phyloP scores from a whole-genome alignment of 2,329 filamentous ascomycete species.

The Fusarium chaquense region DNA sequence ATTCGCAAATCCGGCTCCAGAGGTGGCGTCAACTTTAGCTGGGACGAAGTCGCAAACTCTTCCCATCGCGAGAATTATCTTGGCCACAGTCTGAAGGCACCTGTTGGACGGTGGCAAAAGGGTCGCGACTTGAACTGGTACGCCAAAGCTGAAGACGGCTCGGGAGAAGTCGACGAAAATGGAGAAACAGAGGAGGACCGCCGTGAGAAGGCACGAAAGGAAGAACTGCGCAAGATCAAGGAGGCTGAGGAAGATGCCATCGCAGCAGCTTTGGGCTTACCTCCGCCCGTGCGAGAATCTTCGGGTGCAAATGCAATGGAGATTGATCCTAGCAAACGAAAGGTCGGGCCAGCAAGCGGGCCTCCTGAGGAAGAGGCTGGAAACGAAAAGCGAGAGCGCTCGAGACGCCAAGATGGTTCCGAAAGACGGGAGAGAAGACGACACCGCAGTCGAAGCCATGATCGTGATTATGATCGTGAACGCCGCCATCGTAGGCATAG shows the following conservation, averaged over 20 bases:
- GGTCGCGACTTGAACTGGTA: conserved; percentile 76
- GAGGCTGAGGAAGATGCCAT: conserved; percentile 95
- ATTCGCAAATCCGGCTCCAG: conserved; percentile 92
- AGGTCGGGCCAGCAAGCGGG: conserved; percentile 48
- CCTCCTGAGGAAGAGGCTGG: conserved; percentile 44
- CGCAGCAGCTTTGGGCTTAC: conserved; percentile 83
- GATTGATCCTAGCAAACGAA: conserved; percentile 59
- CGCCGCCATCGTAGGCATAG: conserved; percentile 50
- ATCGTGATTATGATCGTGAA: conserved; percentile 48
- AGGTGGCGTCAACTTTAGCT: conserved; percentile 95
- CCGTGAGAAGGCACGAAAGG: conserved; percentile 71
- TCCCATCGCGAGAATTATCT: conserved; percentile 90
- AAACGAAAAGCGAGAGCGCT: conserved; percentile 48
- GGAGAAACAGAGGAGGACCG: conserved; percentile 70
- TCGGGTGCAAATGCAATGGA: conserved; percentile 77
- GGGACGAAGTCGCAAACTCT: conserved; percentile 92
- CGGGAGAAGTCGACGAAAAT: conserved; percentile 58
- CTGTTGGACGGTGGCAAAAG: conserved; percentile 92
- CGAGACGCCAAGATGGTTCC: conserved; percentile 50
- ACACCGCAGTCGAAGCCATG: conserved; percentile 55
- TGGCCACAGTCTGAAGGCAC: conserved; percentile 91
- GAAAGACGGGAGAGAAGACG: conserved; percentile 51
- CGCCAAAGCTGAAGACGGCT: conserved; percentile 63
- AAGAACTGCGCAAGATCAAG: conserved; percentile 85
- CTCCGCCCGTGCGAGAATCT: conserved; percentile 70